A percentile compares a stretch with the other conserved stretches of the same genome.
Conservation (phyloP, 2,329 filamentous ascomycete genomes). For the Alternaria infectoria region DNA sequence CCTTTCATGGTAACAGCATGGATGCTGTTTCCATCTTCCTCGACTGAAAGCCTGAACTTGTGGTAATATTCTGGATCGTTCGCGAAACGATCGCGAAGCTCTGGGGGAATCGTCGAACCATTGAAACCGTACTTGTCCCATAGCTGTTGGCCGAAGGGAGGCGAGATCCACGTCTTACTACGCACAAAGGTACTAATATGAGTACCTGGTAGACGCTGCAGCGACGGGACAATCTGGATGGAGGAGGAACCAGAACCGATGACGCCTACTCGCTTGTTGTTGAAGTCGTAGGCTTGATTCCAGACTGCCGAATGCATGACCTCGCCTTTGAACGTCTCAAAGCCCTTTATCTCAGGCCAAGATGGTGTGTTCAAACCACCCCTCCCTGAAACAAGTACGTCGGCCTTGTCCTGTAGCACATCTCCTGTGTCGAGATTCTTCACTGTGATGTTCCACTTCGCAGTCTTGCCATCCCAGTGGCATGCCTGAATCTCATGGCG, state of each 20-base stretch:
- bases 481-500: constrained; percentile 45
- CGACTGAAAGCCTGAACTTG: constrained; percentile 38
- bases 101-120: constrained; percentile 33
- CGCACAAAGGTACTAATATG: constrained; percentile 42
- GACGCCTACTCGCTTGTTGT: constrained; percentile 43
- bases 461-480: constrained; percentile 40
- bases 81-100: constrained; percentile 32
- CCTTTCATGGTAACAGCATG: constrained; percentile 45
- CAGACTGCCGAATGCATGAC: constrained; percentile 46
- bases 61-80: constrained; percentile 40
- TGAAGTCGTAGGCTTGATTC: constrained; percentile 44
- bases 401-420: constrained; percentile 29
- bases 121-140: constrained; percentile 45
- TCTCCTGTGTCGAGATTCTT: constrained; percentile 40
- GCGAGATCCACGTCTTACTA: constrained; percentile 47
- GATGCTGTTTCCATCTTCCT: constrained; percentile 42
- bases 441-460: constrained; percentile 47
- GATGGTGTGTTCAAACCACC: constrained; percentile 40
- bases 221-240: constrained; percentile 50
- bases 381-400: constrained; percentile 43
- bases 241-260: constrained; percentile 47
- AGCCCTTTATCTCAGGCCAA: constrained; percentile 44
- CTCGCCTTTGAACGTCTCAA: constrained; percentile 41
- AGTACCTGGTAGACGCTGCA: constrained; percentile 45
- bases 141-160: constrained; percentile 37